Evolutionary conservation across 2,329 filamentous ascomycete genomes (phyloP), one percentile per base, ranked within the genome.

Genomic region (Rhinocladiella similis): DNA sequence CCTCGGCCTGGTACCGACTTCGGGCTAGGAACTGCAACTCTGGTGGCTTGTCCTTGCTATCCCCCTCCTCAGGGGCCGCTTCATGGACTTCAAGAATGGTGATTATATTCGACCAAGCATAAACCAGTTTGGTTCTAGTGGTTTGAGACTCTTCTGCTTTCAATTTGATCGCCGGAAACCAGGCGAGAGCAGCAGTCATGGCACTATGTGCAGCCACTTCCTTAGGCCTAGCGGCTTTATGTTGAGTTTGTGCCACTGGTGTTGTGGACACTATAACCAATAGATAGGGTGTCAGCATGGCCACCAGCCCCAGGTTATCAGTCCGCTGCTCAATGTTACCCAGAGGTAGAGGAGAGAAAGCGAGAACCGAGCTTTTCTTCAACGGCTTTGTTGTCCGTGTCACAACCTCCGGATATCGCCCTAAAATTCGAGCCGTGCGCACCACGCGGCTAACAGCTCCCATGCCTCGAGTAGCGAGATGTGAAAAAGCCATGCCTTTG

Each of bases 91-190:
- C 94, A 20, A 99, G 76, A 4, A 99, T 87, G 0, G 92, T 97
- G 63, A 99, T 76, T n/a, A 97, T 85, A 67, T 97, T 97, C 1
- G 94, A 97, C 94, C 94, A 99, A 72, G 92, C 97, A 75, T 99
- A 99, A 0, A 90, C 93, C 16, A 99, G 81, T 72, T 99, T 97
- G 6, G 86, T 83, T 65, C 85, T 88, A 4, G 84, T 85, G 0
- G 83, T 84, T 46, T 83, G 80, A 1, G 83, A 77, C 60, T 91
- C 86, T 9, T 85, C 82, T 14, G 84, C 83, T 72, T 97, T 97
- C 42, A 99, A 78, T 68, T 90, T 94, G 45, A 99, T 94, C 1
- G 92, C 91, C 1, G 94, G 94, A 69, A 99, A 99, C 94, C 94
- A 99, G 33, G 94, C 91, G 48, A 99, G 75, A 66, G 93, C 96